These are phyloP conservation scores for Alternaria angustiovoidea DNA, from an alignment of 2,329 filamentous ascomycete species.

Conservation along the genomic window DNA sequence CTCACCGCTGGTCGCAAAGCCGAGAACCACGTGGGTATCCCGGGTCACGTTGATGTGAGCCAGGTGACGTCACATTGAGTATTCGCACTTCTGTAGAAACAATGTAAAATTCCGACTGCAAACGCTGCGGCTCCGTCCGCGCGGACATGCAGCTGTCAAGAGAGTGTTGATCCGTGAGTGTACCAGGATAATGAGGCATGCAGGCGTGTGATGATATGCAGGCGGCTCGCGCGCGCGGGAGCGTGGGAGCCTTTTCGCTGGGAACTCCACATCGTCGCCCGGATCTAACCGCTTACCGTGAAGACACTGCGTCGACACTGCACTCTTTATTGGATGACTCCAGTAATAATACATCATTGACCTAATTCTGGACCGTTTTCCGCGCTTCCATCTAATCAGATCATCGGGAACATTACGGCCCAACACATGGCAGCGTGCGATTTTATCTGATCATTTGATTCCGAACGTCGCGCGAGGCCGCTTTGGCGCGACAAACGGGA, in stretches of 20 bases:
- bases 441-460: conserved; percentile 42
- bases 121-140: neutral
- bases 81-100: conserved; percentile 7
- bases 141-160: conserved; percentile 10
- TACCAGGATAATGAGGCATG: conserved; percentile 7
- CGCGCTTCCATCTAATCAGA: conserved; percentile 37
- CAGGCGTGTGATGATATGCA: conserved; percentile 18
- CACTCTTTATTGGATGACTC: conserved; percentile 5
- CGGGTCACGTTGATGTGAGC: conserved; percentile 41
- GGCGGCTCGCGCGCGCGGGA: conserved; percentile 16
- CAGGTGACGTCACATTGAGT: conserved; percentile 17
- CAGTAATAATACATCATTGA: conserved; percentile 3
- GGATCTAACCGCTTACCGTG: conserved; percentile 20
- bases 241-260: conserved; percentile 8
- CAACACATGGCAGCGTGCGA: conserved; percentile 9
- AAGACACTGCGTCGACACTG: conserved; percentile 5
- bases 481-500: conserved; percentile 32
- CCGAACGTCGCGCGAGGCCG: conserved; percentile 26
- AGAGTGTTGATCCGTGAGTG: neutral
- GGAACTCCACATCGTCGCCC: conserved; percentile 12
- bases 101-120: neutral
- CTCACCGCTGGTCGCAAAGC: conserved; percentile 52
- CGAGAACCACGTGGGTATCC: conserved; percentile 40
- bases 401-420: conserved; percentile 21
- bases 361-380: conserved; percentile 8